Evolutionary conservation across 208 protist genomes (phyloP), one percentile per base, ranked within the genome.

Genomic region (Trypanosoma congolense): DNA sequence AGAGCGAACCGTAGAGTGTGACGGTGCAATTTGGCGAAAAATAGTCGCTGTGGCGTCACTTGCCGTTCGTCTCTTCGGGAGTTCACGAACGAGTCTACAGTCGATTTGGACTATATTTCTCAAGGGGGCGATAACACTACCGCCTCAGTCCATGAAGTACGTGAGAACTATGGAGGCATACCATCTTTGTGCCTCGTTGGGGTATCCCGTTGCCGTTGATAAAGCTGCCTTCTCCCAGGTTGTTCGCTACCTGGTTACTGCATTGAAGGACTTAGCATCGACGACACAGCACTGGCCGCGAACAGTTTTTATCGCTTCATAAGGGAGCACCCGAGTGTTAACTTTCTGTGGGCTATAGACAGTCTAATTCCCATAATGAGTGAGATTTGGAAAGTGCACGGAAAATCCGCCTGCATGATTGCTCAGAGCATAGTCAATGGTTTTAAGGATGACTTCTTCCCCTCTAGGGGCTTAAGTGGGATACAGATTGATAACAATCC

Each of bases 301-400:
- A n/a, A 18, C 35, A 60, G 33, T 9, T 59, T 57, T 44, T 61
- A 48, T 56, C 22, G 76, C 28, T 87, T 92, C 54, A 21, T 88
- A 38, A 45, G 52, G 19, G 73, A 83, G 41, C 67, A 86, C 43
- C 47, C 58, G 12, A 73, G 33, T 22, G 43, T 83, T 1, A 81
- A 57, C 61, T 92, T 88, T 63, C 46, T 88, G 24, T 92, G 84
- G 84, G 28, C 87, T 40, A 52, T 79, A 19, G 80, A 92, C 36
- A 64, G 67, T 19, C 65, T 84, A 2, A 66, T 77, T 21, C 43
- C 54, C 4, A 65, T 80, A 18, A 54, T 87, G 46, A 74, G 55
- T 36, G 65, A 64, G 16, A 56, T 87, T 31, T 87, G 80, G 78
- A 53, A 63, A 12, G 22, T 40, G 3, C 70, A 87, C 52, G 66